phyloP scores from a whole-genome alignment of 805 yeast species.

The Nakazawaea wickerhamii region DNA sequence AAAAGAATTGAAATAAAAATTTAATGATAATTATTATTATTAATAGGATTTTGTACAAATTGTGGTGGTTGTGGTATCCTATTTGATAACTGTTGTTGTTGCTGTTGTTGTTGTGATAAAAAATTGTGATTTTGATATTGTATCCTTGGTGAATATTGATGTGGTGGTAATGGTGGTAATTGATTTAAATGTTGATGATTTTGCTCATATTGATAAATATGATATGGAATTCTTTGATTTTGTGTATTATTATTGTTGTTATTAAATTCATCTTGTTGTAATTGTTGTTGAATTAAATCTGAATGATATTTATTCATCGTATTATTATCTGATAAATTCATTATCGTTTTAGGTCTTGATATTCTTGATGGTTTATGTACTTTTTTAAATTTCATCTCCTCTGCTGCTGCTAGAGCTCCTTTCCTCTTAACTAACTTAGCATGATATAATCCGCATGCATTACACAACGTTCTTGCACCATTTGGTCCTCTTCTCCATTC shows the following conservation, averaged over 20 bases:
- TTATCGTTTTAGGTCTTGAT: not conserved
- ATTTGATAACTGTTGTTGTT: not conserved
- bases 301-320: slow-evolving; percentile 5
- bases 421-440: slow-evolving; percentile 60
- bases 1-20: too few relatives aligned
- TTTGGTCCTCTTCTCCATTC: slow-evolving; percentile 85
- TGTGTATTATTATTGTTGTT: not conserved
- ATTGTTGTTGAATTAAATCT: slow-evolving; percentile 5
- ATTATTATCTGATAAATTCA: not conserved
- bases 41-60: not conserved
- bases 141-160: slow-evolving; percentile 4
- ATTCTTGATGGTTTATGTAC: not conserved
- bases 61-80: not conserved
- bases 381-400: slow-evolving; percentile 28
- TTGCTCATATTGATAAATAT: not conserved
- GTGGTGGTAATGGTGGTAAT: not conserved
- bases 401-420: slow-evolving; percentile 49
- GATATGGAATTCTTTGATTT: not conserved
- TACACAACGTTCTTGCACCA: slow-evolving; percentile 71
- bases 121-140: too few relatives aligned
- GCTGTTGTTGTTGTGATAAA: slow-evolving; percentile 1
- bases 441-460: slow-evolving; percentile 77
- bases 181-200: not conserved
- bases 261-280: slow-evolving; percentile 4
- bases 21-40: too few relatives aligned